These are phyloP conservation scores for Tulasnella sp. DNA, from an alignment of 768 basidiomycete genomes.

Conservation along the genomic window DNA sequence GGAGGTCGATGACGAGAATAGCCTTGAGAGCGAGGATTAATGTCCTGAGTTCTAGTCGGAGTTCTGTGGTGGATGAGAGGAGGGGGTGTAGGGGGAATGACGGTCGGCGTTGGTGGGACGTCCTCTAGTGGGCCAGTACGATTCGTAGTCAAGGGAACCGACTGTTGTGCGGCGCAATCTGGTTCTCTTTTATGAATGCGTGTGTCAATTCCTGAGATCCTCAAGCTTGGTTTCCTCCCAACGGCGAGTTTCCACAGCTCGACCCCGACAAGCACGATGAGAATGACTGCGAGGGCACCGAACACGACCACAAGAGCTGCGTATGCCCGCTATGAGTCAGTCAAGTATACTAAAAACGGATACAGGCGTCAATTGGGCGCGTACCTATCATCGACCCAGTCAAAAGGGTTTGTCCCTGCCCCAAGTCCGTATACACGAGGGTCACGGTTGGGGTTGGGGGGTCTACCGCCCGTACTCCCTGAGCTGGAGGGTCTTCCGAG, in stretches of 20 bases:
- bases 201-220: neutral
- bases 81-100: neutral
- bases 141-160: neutral
- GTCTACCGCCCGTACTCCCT: neutral
- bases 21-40: neutral
- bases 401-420: too few relatives aligned
- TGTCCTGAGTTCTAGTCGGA: neutral
- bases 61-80: neutral
- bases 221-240: neutral
- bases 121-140: neutral
- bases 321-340: too few relatives aligned
- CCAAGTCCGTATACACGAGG: neutral
- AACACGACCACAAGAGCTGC: neutral
- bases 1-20: neutral
- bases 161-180: neutral
- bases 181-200: neutral
- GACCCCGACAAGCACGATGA: neutral
- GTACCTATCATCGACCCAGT: too few relatives aligned
- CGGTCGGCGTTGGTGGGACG: neutral
- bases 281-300: neutral
- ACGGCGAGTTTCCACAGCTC: neutral
- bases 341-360: too few relatives aligned
- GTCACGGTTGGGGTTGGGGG: neutral
- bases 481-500: neutral
- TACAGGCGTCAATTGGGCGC: too few relatives aligned